Evolutionary conservation across 1,284 basidiomycete genomes (phyloP).

Genomic region (Trametes sp.): DNA sequence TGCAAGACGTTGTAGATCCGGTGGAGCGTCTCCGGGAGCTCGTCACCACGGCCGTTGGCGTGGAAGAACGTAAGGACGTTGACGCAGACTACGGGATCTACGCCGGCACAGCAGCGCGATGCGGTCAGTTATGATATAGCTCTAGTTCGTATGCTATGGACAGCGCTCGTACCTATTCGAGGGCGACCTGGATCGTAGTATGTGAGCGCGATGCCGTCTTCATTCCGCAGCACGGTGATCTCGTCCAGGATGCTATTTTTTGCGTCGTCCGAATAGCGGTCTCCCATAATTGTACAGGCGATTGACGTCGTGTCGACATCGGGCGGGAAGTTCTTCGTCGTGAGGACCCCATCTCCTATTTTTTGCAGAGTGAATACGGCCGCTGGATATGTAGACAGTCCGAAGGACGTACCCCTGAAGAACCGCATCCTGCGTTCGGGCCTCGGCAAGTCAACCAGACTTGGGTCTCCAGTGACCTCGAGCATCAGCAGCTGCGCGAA

Average conservation of each 20-base stretch:
- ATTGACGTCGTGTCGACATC: conserved; percentile 49
- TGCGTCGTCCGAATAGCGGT: background rate
- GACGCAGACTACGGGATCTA: conserved; percentile 53
- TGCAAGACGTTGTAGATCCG: conserved; percentile 55
- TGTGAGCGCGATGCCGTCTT: conserved; percentile 20
- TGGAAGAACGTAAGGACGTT: conserved; percentile 59
- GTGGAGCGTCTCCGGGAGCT: conserved; percentile 50
- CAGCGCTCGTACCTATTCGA: conserved; percentile 49
- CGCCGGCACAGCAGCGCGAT: background rate
- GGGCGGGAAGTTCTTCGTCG: conserved; percentile 42
- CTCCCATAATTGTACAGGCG: conserved; percentile 4
- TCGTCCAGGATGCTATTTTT: conserved; percentile 21
- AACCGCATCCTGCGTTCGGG: conserved; percentile 55
- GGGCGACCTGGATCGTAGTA: conserved; percentile 22
- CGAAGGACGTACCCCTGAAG: conserved; percentile 16
- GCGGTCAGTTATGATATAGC: no score
- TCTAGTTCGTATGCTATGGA: conserved; percentile 29
- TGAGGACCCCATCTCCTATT: conserved; percentile 8
- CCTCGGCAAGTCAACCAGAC: conserved; percentile 50
- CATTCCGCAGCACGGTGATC: conserved; percentile 12
- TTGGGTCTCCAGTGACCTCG: conserved; percentile 54
- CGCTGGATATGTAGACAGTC: no score
- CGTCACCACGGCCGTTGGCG: conserved; percentile 50
- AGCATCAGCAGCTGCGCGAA: conserved; percentile 64
- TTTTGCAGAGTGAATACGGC: no score